Conservation (phyloP, 2,329 filamentous ascomycete species). For the Orbilia brochopaga region DNA sequence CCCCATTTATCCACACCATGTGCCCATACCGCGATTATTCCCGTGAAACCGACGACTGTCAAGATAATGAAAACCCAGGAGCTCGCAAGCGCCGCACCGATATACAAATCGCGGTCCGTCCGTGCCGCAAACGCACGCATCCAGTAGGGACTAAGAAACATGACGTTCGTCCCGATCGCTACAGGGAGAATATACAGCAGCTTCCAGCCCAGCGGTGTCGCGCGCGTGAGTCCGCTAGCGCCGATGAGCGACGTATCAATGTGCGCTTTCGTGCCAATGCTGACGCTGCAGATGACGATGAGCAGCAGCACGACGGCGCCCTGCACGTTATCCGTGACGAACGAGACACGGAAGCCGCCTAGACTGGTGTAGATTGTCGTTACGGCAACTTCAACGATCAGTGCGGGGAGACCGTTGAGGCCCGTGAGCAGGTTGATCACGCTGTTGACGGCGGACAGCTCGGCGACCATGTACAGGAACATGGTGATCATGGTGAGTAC, state of each 20-base stretch:
- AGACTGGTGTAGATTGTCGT: constrained; percentile 85
- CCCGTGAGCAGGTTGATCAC: constrained; percentile 77
- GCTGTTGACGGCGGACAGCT: constrained; percentile 80
- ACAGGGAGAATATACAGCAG: constrained; percentile 83
- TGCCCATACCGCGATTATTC: constrained; percentile 78
- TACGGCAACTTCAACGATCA: constrained; percentile 77
- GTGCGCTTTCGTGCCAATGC: constrained; percentile 76
- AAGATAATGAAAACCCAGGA: constrained; percentile 71
- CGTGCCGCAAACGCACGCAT: constrained; percentile 80
- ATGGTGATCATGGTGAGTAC: constrained; percentile 79
- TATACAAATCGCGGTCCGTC: constrained; percentile 77
- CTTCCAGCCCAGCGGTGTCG: constrained; percentile 79
- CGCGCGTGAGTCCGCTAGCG: constrained; percentile 71
- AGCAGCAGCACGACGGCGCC: constrained; percentile 77
- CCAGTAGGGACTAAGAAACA: constrained; percentile 82
- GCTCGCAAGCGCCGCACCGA: constrained; percentile 74
- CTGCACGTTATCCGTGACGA: constrained; percentile 82
- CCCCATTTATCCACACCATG: constrained; percentile 64
- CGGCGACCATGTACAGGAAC: constrained; percentile 85
- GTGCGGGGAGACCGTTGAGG: constrained; percentile 73
- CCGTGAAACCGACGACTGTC: constrained; percentile 73
- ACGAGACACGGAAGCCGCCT: constrained; percentile 82
- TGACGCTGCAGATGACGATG: constrained; percentile 76
- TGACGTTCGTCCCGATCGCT: constrained; percentile 81
- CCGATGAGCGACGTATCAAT: constrained; percentile 73